Evolutionary conservation across 345 rosid species (phyloP), one percentile per base, ranked within the genome.

Genomic region (Luvunga scandens): DNA sequence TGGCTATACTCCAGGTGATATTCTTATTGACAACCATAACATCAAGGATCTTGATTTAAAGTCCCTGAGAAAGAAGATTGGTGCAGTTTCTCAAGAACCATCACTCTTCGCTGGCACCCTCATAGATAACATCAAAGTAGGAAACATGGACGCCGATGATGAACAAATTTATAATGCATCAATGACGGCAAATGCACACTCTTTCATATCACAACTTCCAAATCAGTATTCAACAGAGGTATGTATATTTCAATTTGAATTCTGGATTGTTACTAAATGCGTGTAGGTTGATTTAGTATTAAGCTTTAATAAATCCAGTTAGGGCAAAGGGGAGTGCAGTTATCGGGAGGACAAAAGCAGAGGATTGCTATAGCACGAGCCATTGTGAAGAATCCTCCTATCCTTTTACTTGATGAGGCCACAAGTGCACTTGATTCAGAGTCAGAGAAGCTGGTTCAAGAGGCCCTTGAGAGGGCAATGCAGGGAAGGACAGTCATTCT

Each of bases 321-420:
- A 36, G 96, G 96, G 7, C 84, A 90, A 65, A 86, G 91, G 79
- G 93, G 93, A 62, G 81, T 90, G 73, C 96, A 90, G 80, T 72
- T 90, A 78, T 91, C 93, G 12, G 90, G 93, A 71, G 95, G 92
- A 48, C 95, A 90, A 74, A 91, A 89, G 62, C 93, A 91, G 80
- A 86, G 93, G 74, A 85, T 91, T 70, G 90, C 95, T 0, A 89
- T 89, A 76, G 91, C 93, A 69, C 83, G 91, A 81, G 91, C 95
- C 19, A 77, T 89, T 78, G 81, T 91, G 31, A 91, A 91, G 85
- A 77, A 89, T 59, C 91, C 95, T 75, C 89, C 91, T 21, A 87
- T 91, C 33, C 89, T 91, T 59, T 77, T 91, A 78, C 90, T 89
- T 42, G 93, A 91, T 64, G 95, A 91, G 84, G 93, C 93, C 42